Percentiles rank a stretch among this genome's conserved stretches.
Evolutionary conservation across 2,329 filamentous ascomycete species (phyloP).

Genomic region (Claviceps arundinis): DNA sequence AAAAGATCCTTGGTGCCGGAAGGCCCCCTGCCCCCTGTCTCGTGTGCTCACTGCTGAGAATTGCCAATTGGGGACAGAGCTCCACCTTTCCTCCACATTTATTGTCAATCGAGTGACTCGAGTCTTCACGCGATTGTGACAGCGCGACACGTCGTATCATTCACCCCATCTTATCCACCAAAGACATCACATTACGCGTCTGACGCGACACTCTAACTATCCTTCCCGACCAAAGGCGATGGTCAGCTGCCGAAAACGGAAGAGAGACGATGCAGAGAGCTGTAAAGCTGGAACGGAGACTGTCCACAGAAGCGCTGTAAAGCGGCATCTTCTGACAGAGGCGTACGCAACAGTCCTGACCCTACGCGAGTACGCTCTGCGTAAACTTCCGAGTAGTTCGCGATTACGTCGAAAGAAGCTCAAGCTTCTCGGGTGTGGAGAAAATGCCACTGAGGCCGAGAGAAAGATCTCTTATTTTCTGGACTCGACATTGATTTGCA

Average conservation of each 20-base stretch:
- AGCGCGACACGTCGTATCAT: not conserved
- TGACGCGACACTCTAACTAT: not conserved
- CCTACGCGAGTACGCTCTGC: conserved; percentile 57
- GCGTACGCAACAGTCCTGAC: conserved; percentile 55
- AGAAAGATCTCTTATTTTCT: conserved; percentile 42
- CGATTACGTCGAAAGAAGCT: conserved; percentile 48
- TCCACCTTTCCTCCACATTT: no score
- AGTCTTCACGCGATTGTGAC: not conserved
- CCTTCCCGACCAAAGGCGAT: conserved; percentile 10
- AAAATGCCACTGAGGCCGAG: conserved; percentile 20
- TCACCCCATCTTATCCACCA: not conserved
- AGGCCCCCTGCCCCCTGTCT: no score
- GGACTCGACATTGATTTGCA: conserved; percentile 56
- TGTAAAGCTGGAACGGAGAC: not conserved
- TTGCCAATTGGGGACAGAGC: no score
- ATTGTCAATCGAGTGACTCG: no score
- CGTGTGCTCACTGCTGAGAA: no score
- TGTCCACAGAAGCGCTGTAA: conserved; percentile 14
- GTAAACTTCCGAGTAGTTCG: conserved; percentile 52
- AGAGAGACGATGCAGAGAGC: conserved; percentile 10
- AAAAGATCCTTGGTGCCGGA: not conserved
- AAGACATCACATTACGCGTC: not conserved
- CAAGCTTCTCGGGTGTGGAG: conserved; percentile 25
- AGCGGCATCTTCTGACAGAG: conserved; percentile 51
- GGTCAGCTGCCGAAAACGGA: conserved; percentile 16